phyloP scores from a whole-genome alignment of 2,329 filamentous ascomycete genomes.

The Cordyceps cateniannulata region DNA sequence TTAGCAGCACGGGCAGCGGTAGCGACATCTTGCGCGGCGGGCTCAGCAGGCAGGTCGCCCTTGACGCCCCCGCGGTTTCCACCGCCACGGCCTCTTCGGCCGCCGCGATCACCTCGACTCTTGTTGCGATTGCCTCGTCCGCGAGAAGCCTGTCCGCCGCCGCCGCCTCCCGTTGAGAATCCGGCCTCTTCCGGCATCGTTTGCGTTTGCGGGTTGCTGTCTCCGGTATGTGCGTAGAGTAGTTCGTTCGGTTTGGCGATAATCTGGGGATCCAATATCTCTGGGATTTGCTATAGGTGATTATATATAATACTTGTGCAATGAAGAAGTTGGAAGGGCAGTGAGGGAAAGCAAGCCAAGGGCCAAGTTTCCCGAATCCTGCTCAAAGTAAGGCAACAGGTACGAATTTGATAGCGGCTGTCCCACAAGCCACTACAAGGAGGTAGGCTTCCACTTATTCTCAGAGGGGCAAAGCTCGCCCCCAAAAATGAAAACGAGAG shows the following conservation, averaged over 20 bases:
- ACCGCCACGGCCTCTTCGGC: slow-evolving; percentile 30
- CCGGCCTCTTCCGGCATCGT: slow-evolving; percentile 5
- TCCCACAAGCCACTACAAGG: neutral
- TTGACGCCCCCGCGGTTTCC: slow-evolving; percentile 1
- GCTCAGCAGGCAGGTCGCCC: slow-evolving; percentile 22
- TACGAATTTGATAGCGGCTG: slow-evolving; percentile 1
- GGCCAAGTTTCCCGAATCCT: neutral
- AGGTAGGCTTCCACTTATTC: slow-evolving; percentile 11
- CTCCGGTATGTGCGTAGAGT: neutral
- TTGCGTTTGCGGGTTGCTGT: slow-evolving; percentile 2
- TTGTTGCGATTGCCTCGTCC: slow-evolving; percentile 9
- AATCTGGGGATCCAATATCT: neutral
- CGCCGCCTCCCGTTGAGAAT: slow-evolving; percentile 3
- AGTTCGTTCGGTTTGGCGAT: neutral
- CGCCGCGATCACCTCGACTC: slow-evolving; percentile 17
- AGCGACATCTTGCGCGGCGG: slow-evolving; percentile 26
- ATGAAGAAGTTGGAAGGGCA: neutral
- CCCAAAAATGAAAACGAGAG: slow-evolving; percentile 1
- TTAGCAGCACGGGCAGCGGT: slow-evolving; percentile 25
- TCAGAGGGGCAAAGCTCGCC: slow-evolving; percentile 8
- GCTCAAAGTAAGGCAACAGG: neutral
- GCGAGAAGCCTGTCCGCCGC: slow-evolving; percentile 1
- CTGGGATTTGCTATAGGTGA: neutral
- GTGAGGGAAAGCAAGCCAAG: neutral
- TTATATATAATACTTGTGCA: neutral